Percentiles rank a stretch among this genome's conserved stretches.
Conservation (phyloP, 208 protist genomes). For the Crithidia mellificae region DNA sequence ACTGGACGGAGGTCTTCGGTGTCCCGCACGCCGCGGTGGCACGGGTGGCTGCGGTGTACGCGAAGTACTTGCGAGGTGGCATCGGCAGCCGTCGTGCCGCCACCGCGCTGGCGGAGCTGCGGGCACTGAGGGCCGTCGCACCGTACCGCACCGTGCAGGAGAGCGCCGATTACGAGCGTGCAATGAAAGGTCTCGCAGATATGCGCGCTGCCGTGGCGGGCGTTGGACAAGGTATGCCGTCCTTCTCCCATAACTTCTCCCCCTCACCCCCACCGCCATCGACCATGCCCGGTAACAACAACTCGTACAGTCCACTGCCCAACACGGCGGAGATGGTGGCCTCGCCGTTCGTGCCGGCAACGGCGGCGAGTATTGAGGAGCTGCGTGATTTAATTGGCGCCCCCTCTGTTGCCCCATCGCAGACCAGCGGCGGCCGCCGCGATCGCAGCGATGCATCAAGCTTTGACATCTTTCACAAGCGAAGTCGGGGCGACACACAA, state of each 20-base stretch:
- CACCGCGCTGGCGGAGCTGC: slow-evolving; percentile 18
- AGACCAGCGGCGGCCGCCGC: neutral
- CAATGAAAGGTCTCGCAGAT: slow-evolving; percentile 5
- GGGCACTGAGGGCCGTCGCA: slow-evolving; percentile 1
- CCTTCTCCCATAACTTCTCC: neutral
- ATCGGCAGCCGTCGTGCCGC: slow-evolving; percentile 11
- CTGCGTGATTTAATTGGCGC: slow-evolving; percentile 27
- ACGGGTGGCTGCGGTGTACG: slow-evolving; percentile 26
- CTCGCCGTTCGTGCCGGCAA: neutral
- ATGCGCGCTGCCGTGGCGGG: neutral
- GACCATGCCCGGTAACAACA: neutral
- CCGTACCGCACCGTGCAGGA: slow-evolving; percentile 36
- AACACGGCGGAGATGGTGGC: neutral
- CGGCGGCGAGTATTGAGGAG: slow-evolving; percentile 27
- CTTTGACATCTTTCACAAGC: neutral
- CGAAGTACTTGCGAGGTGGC: slow-evolving; percentile 7
- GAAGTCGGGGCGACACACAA: neutral
- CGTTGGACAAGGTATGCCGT: neutral
- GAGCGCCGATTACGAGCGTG: slow-evolving; percentile 8
- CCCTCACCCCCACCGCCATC: slow-evolving; percentile 7
- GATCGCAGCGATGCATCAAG: neutral
- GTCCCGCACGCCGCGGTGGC: slow-evolving; percentile 20
- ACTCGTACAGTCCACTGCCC: neutral
- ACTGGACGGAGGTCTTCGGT: slow-evolving; percentile 67
- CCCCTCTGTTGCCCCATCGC: slow-evolving; percentile 6